Percentiles rank a stretch among this genome's conserved stretches.
These are phyloP conservation scores for Trichoderma sp. DNA, from an alignment of 2,329 filamentous ascomycete genomes.

Conservation along the genomic window DNA sequence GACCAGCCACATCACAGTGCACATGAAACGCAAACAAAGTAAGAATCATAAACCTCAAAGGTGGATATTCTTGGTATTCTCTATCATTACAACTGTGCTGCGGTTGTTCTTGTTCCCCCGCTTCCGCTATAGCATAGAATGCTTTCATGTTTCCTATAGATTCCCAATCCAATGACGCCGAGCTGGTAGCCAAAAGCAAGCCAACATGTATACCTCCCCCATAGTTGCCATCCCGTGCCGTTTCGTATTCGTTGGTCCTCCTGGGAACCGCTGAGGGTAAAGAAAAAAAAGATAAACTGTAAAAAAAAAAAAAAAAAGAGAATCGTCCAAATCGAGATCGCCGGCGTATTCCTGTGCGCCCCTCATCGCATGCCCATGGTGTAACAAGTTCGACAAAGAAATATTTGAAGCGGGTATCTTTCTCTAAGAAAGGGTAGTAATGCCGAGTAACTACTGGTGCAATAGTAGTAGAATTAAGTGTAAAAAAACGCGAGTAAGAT, in stretches of 20 bases:
- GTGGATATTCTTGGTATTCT: slow-evolving; percentile 14
- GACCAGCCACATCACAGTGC: background rate
- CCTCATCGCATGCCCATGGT: background rate
- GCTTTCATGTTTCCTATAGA: slow-evolving; percentile 17
- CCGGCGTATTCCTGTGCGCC: slow-evolving; percentile 3
- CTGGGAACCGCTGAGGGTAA: background rate
- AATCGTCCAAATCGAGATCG: background rate
- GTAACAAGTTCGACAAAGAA: background rate
- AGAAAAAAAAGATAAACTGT: background rate
- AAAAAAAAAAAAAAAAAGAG: background rate
- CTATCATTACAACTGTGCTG: slow-evolving; percentile 8
- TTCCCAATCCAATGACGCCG: slow-evolving; percentile 1
- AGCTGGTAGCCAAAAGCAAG: slow-evolving; percentile 15
- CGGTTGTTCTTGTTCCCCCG: background rate
- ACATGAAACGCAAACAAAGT: background rate
- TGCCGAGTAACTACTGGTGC: slow-evolving; percentile 9
- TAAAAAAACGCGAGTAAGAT: background rate
- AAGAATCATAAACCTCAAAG: slow-evolving; percentile 6
- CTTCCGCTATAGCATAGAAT: slow-evolving; percentile 12
- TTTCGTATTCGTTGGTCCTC: slow-evolving; percentile 12
- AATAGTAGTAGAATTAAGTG: background rate
- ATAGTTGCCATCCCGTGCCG: background rate
- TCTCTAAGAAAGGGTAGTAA: background rate
- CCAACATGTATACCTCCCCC: background rate
- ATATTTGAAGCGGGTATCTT: background rate